Conservation (phyloP, 352 stramenopile genomes). For the Phytophthora cajani region DNA sequence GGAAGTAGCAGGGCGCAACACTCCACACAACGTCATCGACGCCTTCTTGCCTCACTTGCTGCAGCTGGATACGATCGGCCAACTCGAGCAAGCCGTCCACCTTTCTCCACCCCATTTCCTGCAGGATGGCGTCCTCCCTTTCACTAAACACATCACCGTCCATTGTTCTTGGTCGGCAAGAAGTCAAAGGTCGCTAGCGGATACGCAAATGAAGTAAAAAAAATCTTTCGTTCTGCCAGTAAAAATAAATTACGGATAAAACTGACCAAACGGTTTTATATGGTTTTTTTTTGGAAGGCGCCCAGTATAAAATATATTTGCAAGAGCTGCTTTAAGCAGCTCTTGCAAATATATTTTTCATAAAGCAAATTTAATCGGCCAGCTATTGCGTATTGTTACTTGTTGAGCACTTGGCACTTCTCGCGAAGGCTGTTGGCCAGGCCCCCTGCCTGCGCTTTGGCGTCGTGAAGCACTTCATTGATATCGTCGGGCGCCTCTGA, state of each 20-base stretch:
- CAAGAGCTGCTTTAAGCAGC: too few relatives aligned
- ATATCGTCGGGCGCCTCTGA: constrained; percentile 41
- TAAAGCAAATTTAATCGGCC: too few relatives aligned
- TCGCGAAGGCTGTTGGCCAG: constrained; percentile 45
- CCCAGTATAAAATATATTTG: too few relatives aligned
- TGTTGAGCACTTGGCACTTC: constrained; percentile 43
- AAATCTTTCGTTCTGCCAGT: too few relatives aligned
- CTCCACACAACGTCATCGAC: not conserved
- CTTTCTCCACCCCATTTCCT: not conserved
- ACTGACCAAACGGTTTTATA: too few relatives aligned
- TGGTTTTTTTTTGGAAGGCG: too few relatives aligned
- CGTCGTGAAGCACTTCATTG: constrained; percentile 34
- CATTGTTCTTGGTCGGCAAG: not conserved
- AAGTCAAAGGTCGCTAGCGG: too few relatives aligned
- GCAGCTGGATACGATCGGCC: not conserved
- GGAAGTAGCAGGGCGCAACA: not conserved
- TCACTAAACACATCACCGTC: not conserved
- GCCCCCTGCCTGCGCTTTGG: constrained; percentile 38
- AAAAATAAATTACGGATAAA: too few relatives aligned
- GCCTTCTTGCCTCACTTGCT: not conserved
- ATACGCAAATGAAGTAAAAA: too few relatives aligned
- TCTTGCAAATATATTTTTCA: not conserved
- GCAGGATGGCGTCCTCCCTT: not conserved
- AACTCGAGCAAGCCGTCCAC: not conserved
- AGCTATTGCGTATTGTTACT: constrained; percentile 4